These are phyloP conservation scores for Aspergillus caelatus DNA, from an alignment of 2,329 filamentous ascomycete species.

Conservation along the genomic window DNA sequence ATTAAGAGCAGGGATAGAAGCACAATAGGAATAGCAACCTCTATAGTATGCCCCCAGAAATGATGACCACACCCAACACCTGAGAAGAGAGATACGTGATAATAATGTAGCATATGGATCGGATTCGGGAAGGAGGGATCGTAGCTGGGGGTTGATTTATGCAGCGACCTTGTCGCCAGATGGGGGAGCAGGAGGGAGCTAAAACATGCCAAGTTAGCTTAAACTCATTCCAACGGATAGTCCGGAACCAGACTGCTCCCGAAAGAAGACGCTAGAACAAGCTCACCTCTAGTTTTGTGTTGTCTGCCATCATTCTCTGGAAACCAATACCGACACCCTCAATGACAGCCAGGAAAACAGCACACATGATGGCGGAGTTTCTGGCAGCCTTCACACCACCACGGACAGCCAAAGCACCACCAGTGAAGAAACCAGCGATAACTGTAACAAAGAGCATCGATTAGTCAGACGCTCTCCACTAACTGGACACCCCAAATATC, in stretches of 20 bases:
- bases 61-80: slow-evolving; percentile 41
- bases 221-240: background rate
- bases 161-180: slow-evolving; percentile 40
- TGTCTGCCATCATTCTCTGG: slow-evolving; percentile 89
- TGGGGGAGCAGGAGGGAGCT: slow-evolving; percentile 42
- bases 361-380: slow-evolving; percentile 95
- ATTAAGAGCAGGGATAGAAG: slow-evolving; percentile 30
- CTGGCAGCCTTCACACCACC: slow-evolving; percentile 89
- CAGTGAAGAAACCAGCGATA: slow-evolving; percentile 95
- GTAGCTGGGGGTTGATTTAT: slow-evolving; percentile 25
- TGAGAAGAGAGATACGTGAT: slow-evolving; percentile 41
- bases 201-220: background rate
- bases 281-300: slow-evolving; percentile 76
- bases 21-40: slow-evolving; percentile 30
- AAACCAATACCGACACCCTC: slow-evolving; percentile 97
- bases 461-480: background rate
- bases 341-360: slow-evolving; percentile 90
- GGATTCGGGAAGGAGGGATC: slow-evolving; percentile 9
- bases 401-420: slow-evolving; percentile 85
- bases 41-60: slow-evolving; percentile 40
- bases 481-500: background rate
- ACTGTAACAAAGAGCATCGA: slow-evolving; percentile 46
- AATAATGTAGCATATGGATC: slow-evolving; percentile 26
- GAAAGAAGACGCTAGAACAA: background rate
- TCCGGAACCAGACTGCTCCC: background rate